Evolutionary conservation across 352 stramenopile genomes (phyloP).

Genomic region (Aphanomyces cochlioides): DNA sequence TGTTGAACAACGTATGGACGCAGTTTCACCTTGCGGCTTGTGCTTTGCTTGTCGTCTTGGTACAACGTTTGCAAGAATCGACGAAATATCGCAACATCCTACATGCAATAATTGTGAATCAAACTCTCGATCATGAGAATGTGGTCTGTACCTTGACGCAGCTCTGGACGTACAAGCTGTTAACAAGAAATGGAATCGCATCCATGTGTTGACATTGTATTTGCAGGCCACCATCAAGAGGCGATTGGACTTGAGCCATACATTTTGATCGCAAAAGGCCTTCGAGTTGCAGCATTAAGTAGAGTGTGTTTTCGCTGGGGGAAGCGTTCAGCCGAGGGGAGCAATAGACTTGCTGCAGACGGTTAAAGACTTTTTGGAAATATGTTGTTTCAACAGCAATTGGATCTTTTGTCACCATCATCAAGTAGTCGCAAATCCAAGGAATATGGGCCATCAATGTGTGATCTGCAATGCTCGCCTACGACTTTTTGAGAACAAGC

Average conservation of each 20-base stretch:
- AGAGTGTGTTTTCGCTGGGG: conserved; percentile 51
- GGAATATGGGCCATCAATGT: conserved; percentile 57
- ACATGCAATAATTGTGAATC: conserved; percentile 56
- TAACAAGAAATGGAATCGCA: conserved; percentile 57
- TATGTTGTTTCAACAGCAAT: conserved; percentile 49
- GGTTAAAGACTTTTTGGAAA: conserved; percentile 45
- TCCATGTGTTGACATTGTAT: conserved; percentile 36
- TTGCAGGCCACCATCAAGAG: neutral
- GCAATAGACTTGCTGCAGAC: conserved; percentile 46
- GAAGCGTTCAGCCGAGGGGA: conserved; percentile 40
- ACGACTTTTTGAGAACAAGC: neutral
- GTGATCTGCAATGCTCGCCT: conserved; percentile 36
- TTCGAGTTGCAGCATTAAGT: conserved; percentile 60
- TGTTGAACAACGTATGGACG: conserved; percentile 35
- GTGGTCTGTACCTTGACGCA: conserved; percentile 38
- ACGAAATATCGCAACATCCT: conserved; percentile 40
- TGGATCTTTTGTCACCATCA: conserved; percentile 52
- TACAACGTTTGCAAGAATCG: conserved; percentile 26
- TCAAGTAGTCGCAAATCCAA: conserved; percentile 63
- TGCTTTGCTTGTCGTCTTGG: conserved; percentile 29
- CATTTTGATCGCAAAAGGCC: conserved; percentile 28
- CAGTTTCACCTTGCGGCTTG: conserved; percentile 49
- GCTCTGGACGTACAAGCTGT: conserved; percentile 58
- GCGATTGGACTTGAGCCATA: too few species aligned
- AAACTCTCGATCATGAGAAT: conserved; percentile 40